phyloP scores from a whole-genome alignment of 2,329 filamentous ascomycete species.

The Aspergillus sp. region DNA sequence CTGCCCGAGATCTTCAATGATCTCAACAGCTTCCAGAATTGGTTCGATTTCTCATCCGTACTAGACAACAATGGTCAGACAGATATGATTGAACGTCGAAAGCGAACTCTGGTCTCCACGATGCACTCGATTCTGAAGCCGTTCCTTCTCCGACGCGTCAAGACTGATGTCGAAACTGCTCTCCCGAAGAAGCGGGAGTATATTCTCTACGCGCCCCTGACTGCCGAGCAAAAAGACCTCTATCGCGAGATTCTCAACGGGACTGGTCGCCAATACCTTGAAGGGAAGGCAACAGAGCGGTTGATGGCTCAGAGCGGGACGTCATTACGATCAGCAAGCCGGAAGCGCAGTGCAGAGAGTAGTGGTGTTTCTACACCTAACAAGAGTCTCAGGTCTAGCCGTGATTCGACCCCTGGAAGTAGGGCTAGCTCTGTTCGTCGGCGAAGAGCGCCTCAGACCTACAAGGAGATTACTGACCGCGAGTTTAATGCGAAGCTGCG shows the following conservation, averaged over 20 bases:
- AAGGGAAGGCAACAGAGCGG: conserved; percentile 55
- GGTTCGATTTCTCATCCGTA: conserved; percentile 96
- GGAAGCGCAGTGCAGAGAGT: conserved; percentile 62
- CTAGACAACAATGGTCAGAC: conserved; percentile 80
- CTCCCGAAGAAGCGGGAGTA: conserved; percentile 98
- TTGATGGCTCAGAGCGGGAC: conserved; percentile 46
- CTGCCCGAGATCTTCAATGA: conserved; percentile 92
- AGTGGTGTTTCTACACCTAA: conserved; percentile 54
- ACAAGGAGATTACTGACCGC: conserved; percentile 75
- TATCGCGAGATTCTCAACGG: conserved; percentile 86
- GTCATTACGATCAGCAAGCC: conserved; percentile 47
- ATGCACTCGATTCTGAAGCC: conserved; percentile 94
- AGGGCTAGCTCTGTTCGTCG: conserved; percentile 55
- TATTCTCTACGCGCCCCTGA: conserved; percentile 90
- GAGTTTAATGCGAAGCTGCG: conserved; percentile 76
- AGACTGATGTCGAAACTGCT: conserved; percentile 87
- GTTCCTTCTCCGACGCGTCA: conserved; percentile 82
- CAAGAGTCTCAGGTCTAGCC: conserved; percentile 77
- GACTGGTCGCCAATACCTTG: conserved; percentile 60
- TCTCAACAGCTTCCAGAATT: conserved; percentile 88
- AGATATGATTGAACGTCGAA: conserved; percentile 77
- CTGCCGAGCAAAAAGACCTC: conserved; percentile 84
- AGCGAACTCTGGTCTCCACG: conserved; percentile 79
- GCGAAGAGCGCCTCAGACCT: conserved; percentile 60
- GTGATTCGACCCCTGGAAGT: conserved; percentile 72